Base-by-base conservation (phyloP, 1,139 yeast genomes). In the Magnusiomyces fungicola region DNA sequence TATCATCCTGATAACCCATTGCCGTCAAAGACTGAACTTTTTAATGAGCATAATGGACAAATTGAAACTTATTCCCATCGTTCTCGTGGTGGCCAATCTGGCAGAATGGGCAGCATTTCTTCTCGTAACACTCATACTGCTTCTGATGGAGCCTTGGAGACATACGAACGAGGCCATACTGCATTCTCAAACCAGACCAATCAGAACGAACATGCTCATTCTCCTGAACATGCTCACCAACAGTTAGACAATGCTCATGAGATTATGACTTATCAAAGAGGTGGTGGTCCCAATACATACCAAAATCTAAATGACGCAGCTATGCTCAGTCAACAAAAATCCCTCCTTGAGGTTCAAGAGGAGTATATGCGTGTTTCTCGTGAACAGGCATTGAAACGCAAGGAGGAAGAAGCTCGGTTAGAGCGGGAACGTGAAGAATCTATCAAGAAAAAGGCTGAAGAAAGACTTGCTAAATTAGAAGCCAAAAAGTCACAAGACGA, bases 1-100 rank as follows among this genome's bases (percentile, higher is more conserved):
- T 64, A 64, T 50, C 56, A 65, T 3, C 38, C 61, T 1, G 60
- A 60, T 24, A 53, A 49, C 12, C 60, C 63, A 5, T 54, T 58
- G 10, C 61, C 64, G 2, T 16, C 25, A 2, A 53, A 59, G 4
- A 63, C 58, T 29, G 69, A 66, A 47, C 55, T 66, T 21, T 66
- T 59, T 55, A 64, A 65, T 51, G 67, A 65, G 16, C 51, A 55
- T 21, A 63, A 60, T 33, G 68, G 68, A n/a, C 58, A 56, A 50
- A 50, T 62, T 19, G 67, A 64, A 50, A 34, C 46, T 10, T 32
- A 29, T 22, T 41, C 45, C 18, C 45, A 30, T 16, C 43, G 49
- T 12, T 33, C 19, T 14, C 10, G 32, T 14, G 27, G 43, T 5
- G 27, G 33, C 41, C 29, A 27, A 12, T 19, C 21, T 12, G 23